Percentiles rank a stretch among this genome's conserved stretches.
These are phyloP conservation scores for Heritiera fomes DNA, from an alignment of 345 rosid genomes.

Conservation along the genomic window DNA sequence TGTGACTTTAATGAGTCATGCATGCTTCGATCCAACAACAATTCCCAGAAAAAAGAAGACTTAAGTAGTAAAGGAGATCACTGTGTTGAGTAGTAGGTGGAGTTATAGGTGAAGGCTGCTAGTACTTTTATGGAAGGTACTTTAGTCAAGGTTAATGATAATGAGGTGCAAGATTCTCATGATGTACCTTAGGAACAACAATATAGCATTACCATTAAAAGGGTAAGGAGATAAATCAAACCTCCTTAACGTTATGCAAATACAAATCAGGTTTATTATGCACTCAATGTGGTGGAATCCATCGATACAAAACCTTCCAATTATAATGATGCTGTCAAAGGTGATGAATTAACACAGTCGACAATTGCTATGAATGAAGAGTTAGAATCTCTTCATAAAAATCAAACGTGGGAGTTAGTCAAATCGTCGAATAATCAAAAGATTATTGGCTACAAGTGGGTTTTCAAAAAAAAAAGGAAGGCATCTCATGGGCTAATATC, in stretches of 20 bases:
- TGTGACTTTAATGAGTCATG: no score
- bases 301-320: slow-evolving; percentile 18
- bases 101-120: no score
- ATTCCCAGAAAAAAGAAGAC: no score
- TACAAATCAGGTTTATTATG: not conserved
- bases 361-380: not conserved
- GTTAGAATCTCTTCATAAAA: slow-evolving; percentile 27
- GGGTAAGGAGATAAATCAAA: slow-evolving; percentile 16
- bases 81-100: no score
- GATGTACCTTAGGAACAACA: not conserved
- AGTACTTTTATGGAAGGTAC: no score
- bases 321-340: not conserved
- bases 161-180: no score
- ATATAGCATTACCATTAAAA: slow-evolving; percentile 5
- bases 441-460: no score
- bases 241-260: not conserved
- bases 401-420: slow-evolving; percentile 23
- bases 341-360: not conserved
- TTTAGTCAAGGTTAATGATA: no score
- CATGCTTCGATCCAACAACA: no score
- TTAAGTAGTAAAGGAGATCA: no score
- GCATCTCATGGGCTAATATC: no score
- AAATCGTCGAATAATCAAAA: not conserved
- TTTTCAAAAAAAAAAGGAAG: no score
- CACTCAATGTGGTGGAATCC: not conserved